These are phyloP conservation scores for Heterobasidion occidentale DNA, from an alignment of 1,284 basidiomycete genomes.

Conservation along the genomic window DNA sequence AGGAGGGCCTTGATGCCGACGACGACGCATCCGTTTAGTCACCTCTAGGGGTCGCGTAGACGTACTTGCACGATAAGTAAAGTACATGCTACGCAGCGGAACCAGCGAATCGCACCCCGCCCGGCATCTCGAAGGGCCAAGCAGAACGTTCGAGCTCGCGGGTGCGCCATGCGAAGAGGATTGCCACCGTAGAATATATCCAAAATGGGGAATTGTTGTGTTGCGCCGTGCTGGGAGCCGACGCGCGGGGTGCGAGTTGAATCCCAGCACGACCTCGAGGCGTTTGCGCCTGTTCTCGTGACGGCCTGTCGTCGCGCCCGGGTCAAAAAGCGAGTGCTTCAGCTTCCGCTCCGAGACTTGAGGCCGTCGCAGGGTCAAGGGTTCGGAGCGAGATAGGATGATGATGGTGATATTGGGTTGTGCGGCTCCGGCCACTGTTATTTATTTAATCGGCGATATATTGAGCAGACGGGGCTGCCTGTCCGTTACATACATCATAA, in stretches of 20 bases:
- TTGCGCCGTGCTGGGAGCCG: not conserved
- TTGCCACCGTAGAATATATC: not conserved
- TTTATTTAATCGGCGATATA: not conserved
- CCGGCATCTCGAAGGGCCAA: not conserved
- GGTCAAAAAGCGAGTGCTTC: not conserved
- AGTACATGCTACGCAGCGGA: not conserved
- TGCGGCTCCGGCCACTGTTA: not conserved
- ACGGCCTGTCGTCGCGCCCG: not conserved
- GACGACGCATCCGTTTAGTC: too few relatives aligned
- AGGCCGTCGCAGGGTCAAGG: conserved; percentile 1
- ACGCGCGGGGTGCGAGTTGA: not conserved
- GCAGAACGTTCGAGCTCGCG: not conserved
- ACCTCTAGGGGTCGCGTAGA: not conserved
- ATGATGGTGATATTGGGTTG: not conserved
- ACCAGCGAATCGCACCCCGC: not conserved
- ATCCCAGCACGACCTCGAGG: conserved; percentile 6
- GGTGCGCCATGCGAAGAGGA: not conserved
- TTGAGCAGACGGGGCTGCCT: too few relatives aligned
- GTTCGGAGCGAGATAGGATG: not conserved
- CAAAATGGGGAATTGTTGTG: not conserved
- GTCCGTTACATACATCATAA: too few relatives aligned
- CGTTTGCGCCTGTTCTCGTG: not conserved
- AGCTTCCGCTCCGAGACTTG: not conserved
- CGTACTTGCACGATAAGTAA: not conserved
- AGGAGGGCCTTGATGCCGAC: too few relatives aligned